Conservation (phyloP, 805 yeast genomes). For the Monosporozyma aquatica region DNA sequence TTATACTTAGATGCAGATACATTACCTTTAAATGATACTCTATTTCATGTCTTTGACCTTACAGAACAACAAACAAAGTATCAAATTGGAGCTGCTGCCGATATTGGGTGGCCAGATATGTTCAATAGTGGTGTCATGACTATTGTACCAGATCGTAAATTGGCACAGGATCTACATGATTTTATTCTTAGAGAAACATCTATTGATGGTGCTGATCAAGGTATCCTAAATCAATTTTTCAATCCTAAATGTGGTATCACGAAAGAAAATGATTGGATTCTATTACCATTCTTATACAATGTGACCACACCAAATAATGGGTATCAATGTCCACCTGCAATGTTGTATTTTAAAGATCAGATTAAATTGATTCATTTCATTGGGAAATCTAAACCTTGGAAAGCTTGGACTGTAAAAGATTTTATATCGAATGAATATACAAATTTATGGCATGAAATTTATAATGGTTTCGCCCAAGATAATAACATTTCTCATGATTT, state of each 20-base stretch:
- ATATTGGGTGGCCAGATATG: conserved; percentile 87
- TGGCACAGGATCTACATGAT: conserved; percentile 35
- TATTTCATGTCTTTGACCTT: conserved; percentile 19
- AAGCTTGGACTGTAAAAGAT: conserved; percentile 8
- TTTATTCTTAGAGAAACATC: conserved; percentile 27
- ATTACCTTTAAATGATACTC: conserved; percentile 33
- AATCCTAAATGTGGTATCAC: conserved; percentile 18
- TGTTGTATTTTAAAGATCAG: conserved; percentile 38
- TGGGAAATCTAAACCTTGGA: conserved; percentile 57
- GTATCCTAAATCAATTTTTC: conserved; percentile 71
- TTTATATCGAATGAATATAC: conserved; percentile 8
- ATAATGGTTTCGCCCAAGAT: conserved; percentile 10
- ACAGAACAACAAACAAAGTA: conserved; percentile 17
- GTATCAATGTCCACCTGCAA: conserved; percentile 70
- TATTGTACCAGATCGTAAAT: conserved; percentile 41
- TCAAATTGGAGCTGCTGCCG: conserved; percentile 52
- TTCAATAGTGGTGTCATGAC: conserved; percentile 75
- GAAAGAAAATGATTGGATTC: conserved; percentile 42
- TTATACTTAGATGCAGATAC: conserved; percentile 62
- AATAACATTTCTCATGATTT: neutral
- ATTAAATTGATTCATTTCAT: conserved; percentile 54
- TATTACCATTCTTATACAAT: conserved; percentile 73
- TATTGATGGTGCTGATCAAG: conserved; percentile 92
- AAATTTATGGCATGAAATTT: conserved; percentile 14
- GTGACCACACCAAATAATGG: conserved; percentile 61